Evolutionary conservation across 2,329 filamentous ascomycete species (phyloP).

Genomic region (Calonectria pteridis): DNA sequence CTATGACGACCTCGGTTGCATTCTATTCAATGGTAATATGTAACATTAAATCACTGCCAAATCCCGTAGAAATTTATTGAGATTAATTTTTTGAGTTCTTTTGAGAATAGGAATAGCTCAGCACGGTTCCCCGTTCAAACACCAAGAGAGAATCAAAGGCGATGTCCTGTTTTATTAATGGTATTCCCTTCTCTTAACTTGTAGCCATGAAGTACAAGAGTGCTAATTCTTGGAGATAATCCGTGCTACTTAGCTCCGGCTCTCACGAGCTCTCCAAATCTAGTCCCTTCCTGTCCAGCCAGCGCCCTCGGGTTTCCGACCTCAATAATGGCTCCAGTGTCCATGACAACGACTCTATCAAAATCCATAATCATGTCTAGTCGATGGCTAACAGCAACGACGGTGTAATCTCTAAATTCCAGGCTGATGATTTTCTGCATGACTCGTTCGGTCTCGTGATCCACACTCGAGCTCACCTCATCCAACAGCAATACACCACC

Average conservation of each 20-base stretch:
- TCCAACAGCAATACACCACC: constrained; percentile 53
- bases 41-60: too few relatives aligned
- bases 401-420: constrained; percentile 61
- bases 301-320: constrained; percentile 30
- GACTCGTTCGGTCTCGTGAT: constrained; percentile 52
- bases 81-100: too few relatives aligned
- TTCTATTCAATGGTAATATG: too few relatives aligned
- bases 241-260: constrained; percentile 14
- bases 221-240: too few relatives aligned
- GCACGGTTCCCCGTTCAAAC: too few relatives aligned
- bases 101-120: too few relatives aligned
- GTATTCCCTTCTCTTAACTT: too few relatives aligned
- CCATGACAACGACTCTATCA: constrained; percentile 62
- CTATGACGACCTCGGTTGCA: too few relatives aligned
- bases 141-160: too few relatives aligned
- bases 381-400: constrained; percentile 61
- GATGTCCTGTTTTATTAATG: too few relatives aligned
- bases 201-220: too few relatives aligned
- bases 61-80: too few relatives aligned
- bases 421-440: constrained; percentile 54
- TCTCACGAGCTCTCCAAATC: constrained; percentile 9
- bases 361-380: constrained; percentile 63
- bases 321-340: constrained; percentile 59
- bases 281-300: not conserved
- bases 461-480: constrained; percentile 57